Conservation (phyloP, 192 early-diverging fungal genomes). For the Chytriomyces hyalinus region DNA sequence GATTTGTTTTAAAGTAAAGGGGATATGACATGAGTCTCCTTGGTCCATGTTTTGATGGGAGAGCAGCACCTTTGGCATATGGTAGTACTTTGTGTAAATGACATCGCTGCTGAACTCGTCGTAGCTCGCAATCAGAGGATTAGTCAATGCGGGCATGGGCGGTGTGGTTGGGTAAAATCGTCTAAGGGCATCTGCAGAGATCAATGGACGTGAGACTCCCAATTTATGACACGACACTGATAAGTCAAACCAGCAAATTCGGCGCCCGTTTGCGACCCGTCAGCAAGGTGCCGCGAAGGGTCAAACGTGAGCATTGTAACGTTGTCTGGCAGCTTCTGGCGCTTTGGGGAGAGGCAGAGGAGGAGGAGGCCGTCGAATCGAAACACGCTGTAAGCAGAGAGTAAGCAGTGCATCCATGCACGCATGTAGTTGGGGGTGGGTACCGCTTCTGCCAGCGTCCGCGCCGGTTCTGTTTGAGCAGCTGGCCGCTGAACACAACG, state of each 20-base stretch:
- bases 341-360: conserved; percentile 45
- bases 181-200: not conserved
- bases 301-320: conserved; percentile 36
- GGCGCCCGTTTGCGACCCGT: not conserved
- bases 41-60: not conserved
- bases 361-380: conserved; percentile 49
- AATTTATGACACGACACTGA: not conserved
- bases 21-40: not conserved
- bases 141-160: conserved; percentile 42
- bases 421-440: not conserved
- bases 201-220: not conserved
- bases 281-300: conserved; percentile 10
- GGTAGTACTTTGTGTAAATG: conserved; percentile 38
- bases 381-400: conserved; percentile 29
- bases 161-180: conserved; percentile 27
- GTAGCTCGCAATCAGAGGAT: conserved; percentile 40
- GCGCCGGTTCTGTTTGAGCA: conserved; percentile 48
- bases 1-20: not conserved
- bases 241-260: conserved; percentile 20
- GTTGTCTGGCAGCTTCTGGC: conserved; percentile 37
- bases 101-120: not conserved
- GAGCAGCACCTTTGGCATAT: conserved; percentile 45
- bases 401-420: not conserved
- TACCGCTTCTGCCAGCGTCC: conserved; percentile 43
- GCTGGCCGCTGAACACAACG: conserved; percentile 41